Conservation (phyloP, 2,329 filamentous ascomycete genomes). For the Lachnellula willkommii region DNA sequence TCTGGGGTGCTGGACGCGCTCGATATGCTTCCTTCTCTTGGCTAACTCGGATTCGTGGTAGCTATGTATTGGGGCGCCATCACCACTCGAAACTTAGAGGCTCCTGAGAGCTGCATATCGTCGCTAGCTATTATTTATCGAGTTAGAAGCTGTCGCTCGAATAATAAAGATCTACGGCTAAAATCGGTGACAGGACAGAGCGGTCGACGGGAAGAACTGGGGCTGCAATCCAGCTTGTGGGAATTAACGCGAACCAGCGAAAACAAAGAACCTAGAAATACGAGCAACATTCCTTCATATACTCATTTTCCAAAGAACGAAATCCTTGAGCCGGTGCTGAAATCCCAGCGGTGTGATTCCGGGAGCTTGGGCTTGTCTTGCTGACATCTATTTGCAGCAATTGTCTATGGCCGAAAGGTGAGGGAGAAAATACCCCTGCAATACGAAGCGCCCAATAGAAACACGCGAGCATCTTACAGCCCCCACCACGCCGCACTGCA, state of each 20-base stretch:
- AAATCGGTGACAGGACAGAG: too few species aligned
- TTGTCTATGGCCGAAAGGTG: not conserved
- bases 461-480: not conserved
- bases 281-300: too few species aligned
- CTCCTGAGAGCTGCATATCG: not conserved
- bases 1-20: not conserved
- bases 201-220: too few species aligned
- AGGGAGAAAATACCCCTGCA: not conserved
- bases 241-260: too few species aligned
- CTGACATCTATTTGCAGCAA: not conserved
- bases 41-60: not conserved
- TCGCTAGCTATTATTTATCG: not conserved
- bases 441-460: constrained; percentile 2
- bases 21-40: not conserved
- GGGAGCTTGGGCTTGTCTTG: not conserved
- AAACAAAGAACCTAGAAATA: too few species aligned
- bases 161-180: too few species aligned
- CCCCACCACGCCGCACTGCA: not conserved
- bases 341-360: too few species aligned
- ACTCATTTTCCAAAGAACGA: too few species aligned
- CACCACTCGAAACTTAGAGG: not conserved
- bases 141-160: too few species aligned
- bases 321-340: too few species aligned
- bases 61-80: too few species aligned
- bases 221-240: too few species aligned